A percentile compares a stretch with the other conserved stretches of the same genome.
These are phyloP conservation scores for Conoideocrella luteorostrata DNA, from an alignment of 2,329 filamentous ascomycete species.

Conservation along the genomic window DNA sequence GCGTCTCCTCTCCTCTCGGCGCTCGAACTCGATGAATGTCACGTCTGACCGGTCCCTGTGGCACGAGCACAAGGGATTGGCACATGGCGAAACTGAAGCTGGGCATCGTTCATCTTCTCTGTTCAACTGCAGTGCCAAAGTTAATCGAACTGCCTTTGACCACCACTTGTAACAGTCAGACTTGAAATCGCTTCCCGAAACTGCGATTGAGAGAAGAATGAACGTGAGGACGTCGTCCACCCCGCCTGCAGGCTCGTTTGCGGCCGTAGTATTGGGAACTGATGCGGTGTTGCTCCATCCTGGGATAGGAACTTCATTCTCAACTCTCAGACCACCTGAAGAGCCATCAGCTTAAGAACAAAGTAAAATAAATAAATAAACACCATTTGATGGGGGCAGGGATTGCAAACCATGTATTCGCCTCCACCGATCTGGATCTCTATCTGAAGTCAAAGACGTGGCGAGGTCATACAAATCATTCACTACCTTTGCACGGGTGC, in stretches of 20 bases:
- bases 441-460: slow-evolving; percentile 25
- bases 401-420: slow-evolving; percentile 29
- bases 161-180: slow-evolving; percentile 42
- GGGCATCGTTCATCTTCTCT: slow-evolving; percentile 29
- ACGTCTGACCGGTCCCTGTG: slow-evolving; percentile 20
- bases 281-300: slow-evolving; percentile 15
- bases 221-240: slow-evolving; percentile 40
- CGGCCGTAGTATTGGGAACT: slow-evolving; percentile 23
- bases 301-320: slow-evolving; percentile 23
- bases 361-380: neutral
- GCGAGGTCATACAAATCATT: slow-evolving; percentile 31
- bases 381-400: too few species aligned
- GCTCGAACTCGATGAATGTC: slow-evolving; percentile 28
- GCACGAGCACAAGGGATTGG: slow-evolving; percentile 25
- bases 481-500: slow-evolving; percentile 31
- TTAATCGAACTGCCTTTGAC: slow-evolving; percentile 35
- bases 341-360: neutral
- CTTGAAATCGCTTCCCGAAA: slow-evolving; percentile 43
- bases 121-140: slow-evolving; percentile 30
- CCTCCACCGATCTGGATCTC: slow-evolving; percentile 31
- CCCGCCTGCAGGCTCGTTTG: slow-evolving; percentile 27
- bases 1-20: slow-evolving; percentile 38
- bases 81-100: slow-evolving; percentile 21
- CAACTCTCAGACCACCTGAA: slow-evolving; percentile 25
- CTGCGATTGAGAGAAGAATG: slow-evolving; percentile 36